Conservation (phyloP, 2,329 filamentous ascomycete genomes). For the Aspergillus viridinutans region DNA sequence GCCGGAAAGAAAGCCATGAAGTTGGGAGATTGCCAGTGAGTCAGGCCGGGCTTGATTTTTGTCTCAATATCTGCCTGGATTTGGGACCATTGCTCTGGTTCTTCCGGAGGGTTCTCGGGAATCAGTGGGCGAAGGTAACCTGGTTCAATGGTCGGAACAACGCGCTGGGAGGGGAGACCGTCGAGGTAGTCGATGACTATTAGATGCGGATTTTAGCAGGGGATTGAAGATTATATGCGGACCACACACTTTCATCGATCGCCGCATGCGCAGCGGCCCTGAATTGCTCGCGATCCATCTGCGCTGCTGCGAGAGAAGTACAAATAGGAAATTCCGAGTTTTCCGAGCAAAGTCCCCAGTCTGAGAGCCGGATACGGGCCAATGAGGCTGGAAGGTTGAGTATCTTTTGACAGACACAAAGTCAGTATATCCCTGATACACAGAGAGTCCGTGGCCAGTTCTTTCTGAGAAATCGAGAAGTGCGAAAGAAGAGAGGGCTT, state of each 20-base stretch:
- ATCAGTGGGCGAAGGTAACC: constrained; percentile 82
- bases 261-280: constrained; percentile 69
- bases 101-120: constrained; percentile 61
- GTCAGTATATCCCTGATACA: not conserved
- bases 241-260: constrained; percentile 71
- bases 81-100: constrained; percentile 66
- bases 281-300: constrained; percentile 78
- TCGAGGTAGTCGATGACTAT: constrained; percentile 81
- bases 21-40: constrained; percentile 90
- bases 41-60: constrained; percentile 87
- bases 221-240: not conserved
- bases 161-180: constrained; percentile 63
- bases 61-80: constrained; percentile 80
- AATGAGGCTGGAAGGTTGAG: too few relatives aligned
- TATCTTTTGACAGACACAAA: not conserved
- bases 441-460: not conserved
- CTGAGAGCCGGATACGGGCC: not conserved
- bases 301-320: not conserved
- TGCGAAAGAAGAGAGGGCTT: not conserved
- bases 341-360: not conserved
- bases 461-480: not conserved
- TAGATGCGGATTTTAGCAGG: constrained; percentile 1
- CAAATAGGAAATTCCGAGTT: not conserved
- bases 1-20: constrained; percentile 97
- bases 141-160: constrained; percentile 73